A percentile compares a stretch with the other conserved stretches of the same genome.
Conservation (phyloP, 805 yeast genomes). For the Wickerhamomyces silvicola region DNA sequence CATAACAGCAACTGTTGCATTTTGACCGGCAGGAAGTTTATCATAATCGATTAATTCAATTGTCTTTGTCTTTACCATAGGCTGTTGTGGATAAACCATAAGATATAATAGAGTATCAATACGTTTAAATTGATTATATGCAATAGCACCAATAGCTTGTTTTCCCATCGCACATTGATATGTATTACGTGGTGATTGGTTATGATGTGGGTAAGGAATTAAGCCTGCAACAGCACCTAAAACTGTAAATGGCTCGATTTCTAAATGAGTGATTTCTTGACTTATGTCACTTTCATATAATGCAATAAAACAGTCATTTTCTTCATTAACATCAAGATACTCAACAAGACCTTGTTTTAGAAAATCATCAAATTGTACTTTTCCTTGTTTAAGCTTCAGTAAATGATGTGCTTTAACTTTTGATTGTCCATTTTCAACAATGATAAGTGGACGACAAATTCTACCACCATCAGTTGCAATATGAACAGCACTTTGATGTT, state of each 20-base stretch:
- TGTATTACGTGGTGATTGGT: constrained; percentile 88
- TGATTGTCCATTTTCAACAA: constrained; percentile 67
- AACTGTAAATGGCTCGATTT: constrained; percentile 91
- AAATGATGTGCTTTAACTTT: constrained; percentile 71
- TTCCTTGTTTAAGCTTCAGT: constrained; percentile 52
- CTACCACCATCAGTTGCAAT: constrained; percentile 99
- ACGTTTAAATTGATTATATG: constrained; percentile 92
- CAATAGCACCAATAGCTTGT: constrained; percentile 99
- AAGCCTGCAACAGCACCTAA: constrained; percentile 90
- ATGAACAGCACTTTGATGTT: constrained; percentile 89
- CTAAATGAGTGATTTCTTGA: constrained; percentile 72
- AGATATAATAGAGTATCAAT: constrained; percentile 89
- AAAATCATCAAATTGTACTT: constrained; percentile 87
- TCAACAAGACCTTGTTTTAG: constrained; percentile 82
- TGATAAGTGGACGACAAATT: constrained; percentile 92
- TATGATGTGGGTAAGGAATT: constrained; percentile 89
- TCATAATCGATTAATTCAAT: constrained; percentile 94
- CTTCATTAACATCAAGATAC: constrained; percentile 95
- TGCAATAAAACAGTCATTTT: constrained; percentile 90
- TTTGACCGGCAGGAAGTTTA: constrained; percentile 97
- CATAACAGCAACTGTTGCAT: constrained; percentile 98
- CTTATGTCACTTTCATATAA: constrained; percentile 67
- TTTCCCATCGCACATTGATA: constrained; percentile 97
- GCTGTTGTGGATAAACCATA: constrained; percentile 99
- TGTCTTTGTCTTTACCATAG: constrained; percentile 97